Evolutionary conservation across 768 basidiomycete genomes (phyloP), one percentile per base, ranked within the genome.

Genomic region (Cystofilobasidium bisporidii): DNA sequence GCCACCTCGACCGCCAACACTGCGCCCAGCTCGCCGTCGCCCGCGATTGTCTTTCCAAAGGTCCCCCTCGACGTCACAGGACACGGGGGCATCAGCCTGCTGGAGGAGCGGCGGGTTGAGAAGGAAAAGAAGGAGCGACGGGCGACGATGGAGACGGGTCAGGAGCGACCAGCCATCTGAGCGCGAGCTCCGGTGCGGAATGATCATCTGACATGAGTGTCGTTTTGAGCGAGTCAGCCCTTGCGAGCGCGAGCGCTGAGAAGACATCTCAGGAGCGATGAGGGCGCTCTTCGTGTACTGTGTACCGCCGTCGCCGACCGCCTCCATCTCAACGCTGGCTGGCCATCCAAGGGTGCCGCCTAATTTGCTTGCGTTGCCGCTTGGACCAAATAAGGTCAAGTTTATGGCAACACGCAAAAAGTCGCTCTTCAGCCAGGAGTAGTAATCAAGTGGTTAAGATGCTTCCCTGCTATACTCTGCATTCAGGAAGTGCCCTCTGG

Each of bases 371-470:
- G n/a, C n/a, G n/a, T n/a, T n/a, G n/a, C n/a, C n/a, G n/a, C n/a
- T n/a, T n/a, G n/a, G n/a, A n/a, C n/a, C n/a, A n/a, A 36, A 12
- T 12, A 6, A 36, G 36, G 6, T 6, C 36, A 36, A 36, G 6
- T 6, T 36, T 36, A 36, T 36, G 36, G 12, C 12, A 6, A 12
- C 36, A 5, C 36, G 5, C 12, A 5, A 36, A 36, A 36, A 36
- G 36, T 12, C 6, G 36, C 36, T 12, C 12, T 36, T 12, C 36
- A 36, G 6, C 36, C 6, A 36, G 53, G 53, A 56, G 53, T 56
- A 56, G 53, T 56, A 56, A 56, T 56, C 53, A 56, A 56, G 53
- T 56, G 53, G 53, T 56, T 56, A 56, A 28, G 53, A 56, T 56
- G 53, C 53, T 56, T 56, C 53, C 53, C 53, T 56, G 53, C 53